Evolutionary conservation across 164 flowering plant species (phyloP).

Genomic region (Vitis riparia): DNA sequence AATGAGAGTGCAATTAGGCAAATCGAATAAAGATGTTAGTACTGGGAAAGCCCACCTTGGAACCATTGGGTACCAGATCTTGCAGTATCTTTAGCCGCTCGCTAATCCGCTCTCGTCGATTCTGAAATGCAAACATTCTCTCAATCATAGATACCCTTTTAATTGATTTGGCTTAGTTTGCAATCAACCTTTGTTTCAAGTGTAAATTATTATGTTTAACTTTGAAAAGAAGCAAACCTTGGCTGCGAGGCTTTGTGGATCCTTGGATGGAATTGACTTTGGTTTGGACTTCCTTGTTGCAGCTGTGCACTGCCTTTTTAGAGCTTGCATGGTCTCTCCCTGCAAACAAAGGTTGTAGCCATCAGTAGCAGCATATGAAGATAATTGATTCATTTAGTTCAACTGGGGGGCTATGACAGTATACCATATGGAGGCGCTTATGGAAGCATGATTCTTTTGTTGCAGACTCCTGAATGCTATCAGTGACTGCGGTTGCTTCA

Average conservation of each 20-base stretch:
- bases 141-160: not conserved
- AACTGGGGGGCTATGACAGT: not conserved
- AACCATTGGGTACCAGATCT: constrained; percentile 89
- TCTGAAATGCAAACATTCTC: constrained; percentile 48
- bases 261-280: constrained; percentile 53
- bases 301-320: constrained; percentile 60
- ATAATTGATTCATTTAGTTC: not conserved
- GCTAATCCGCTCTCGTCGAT: constrained; percentile 87
- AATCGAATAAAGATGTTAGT: not conserved
- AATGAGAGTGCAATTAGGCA: not conserved
- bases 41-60: constrained; percentile 51
- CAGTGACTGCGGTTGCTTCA: constrained; percentile 24
- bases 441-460: constrained; percentile 25
- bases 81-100: constrained; percentile 86
- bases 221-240: constrained; percentile 46
- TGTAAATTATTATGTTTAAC: not conserved
- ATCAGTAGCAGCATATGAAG: not conserved
- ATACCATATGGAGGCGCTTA: constrained; percentile 60
- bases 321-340: constrained; percentile 46
- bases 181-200: not conserved
- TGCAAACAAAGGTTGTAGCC: constrained; percentile 10
- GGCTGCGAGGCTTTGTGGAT: constrained; percentile 91
- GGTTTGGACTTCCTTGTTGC: constrained; percentile 48
- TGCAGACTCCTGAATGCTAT: constrained; percentile 26
- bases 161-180: not conserved